Base-by-base conservation (phyloP, 148 eudicot genomes). In the Amaranthus hypochondriacus region DNA sequence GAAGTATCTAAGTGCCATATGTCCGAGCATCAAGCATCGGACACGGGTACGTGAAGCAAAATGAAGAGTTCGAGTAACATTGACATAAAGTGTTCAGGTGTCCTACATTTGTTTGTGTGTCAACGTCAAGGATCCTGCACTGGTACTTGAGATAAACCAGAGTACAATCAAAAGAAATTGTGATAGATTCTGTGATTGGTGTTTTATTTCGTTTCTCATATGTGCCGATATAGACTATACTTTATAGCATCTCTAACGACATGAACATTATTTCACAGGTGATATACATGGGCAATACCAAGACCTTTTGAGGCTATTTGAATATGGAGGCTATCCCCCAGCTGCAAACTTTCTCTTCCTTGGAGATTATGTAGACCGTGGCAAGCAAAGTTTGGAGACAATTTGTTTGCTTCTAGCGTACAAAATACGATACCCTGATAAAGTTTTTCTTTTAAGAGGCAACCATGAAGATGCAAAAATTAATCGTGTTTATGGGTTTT, bases 401-500 rank as follows among this genome's bases (percentile, higher is more conserved):
- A 92, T 92, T 74, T 92, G 97, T 76, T 83, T 92, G 65, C 90
- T 92, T 56, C 71, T 92, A 73, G 97, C 97, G 12, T 90, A 87
- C 80, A 92, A 92, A 81, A 89, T 92, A 79, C 84, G 90, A 83
- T 87, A 92, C 77, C 97, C 93, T 0, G 84, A 88, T 28, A 86
- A 87, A 61, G 59, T 92, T 56, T 89, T 72, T 76, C 97, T 92
- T 55, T 79, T 92, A 71, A 81, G 97, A 73, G 97, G 97, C 74
- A 92, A 92, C 75, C 97, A 92, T 65, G 97, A 92, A 79, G 97
- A 92, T 82, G 96, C 97, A 43, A 92, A 92, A 78, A 92, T 92
- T 60, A 92, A 92, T 66, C 79, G 97, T 14, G 84, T 92, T 11
- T 92, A 92, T 71, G 97, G 97, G 13, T 92, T 92, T 76, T 92